Evolutionary conservation across 106 monocot genomes (phyloP), one percentile per base, ranked within the genome.

Genomic region (Apostasia ramifera): DNA sequence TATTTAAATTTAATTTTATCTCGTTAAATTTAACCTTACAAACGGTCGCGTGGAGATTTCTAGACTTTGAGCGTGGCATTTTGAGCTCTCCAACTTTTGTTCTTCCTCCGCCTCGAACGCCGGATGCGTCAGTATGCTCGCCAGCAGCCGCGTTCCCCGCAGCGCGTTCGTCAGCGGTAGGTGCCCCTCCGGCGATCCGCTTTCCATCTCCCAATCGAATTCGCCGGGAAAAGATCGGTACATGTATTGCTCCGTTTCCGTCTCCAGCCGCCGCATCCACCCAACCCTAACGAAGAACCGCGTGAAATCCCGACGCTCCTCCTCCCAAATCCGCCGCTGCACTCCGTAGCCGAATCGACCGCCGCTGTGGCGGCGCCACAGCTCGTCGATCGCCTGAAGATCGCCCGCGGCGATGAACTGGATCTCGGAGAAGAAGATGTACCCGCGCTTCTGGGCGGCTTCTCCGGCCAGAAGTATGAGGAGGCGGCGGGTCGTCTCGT

Each of bases 371-470:
- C 40, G 59, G 44, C 49, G n/a, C 94, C 94, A 95, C 39, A 95
- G 80, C 40, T 47, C 26, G 80, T 95, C 94, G 71, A 95, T 85
- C 64, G 73, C 82, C 4, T 52, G 85, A 41, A 95, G 85, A 56
- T 88, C 85, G 8, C 63, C 68, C 4, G 79, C 56, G 12, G 77
- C 55, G 39, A 95, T 84, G 85, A 95, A 95, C 68, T 91, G 83
- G 37, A 88, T 85, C 70, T 95, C 91, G 8, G 94, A 91, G 88
- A 91, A 95, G 88, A 91, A 95, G 57, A 95, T 88, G 71, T 95
- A 95, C 13, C 94, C 94, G 38, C 91, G 83, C 63, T 80, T 83
- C 72, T 71, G 71, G 4, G 94, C 88, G 7, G 80, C 55, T 8
- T 95, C 94, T 95, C 94, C 94, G 1, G 91, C 81, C 40, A 95